Conservation (phyloP, 495 filamentous ascomycete genomes). For the Aspergillus panamensis region DNA sequence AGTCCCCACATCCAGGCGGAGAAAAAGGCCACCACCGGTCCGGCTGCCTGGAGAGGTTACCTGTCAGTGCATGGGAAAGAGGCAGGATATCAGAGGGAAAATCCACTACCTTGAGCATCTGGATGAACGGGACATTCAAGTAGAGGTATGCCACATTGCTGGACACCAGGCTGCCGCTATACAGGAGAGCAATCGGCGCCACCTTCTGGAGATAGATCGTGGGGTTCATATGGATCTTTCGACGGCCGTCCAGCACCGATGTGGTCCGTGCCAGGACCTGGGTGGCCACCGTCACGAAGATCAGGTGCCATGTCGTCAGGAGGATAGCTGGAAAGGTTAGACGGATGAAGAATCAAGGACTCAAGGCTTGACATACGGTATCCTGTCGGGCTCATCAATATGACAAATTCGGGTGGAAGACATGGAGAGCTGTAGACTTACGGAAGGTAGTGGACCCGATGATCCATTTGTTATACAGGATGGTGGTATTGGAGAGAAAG, state of each 20-base stretch:
- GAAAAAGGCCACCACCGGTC: slow-evolving; percentile 65
- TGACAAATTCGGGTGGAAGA: no score
- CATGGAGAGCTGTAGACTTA: not conserved
- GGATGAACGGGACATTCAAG: slow-evolving; percentile 73
- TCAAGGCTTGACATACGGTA: slow-evolving; percentile 17
- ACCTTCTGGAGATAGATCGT: slow-evolving; percentile 65
- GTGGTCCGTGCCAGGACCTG: slow-evolving; percentile 63
- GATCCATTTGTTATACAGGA: slow-evolving; percentile 26
- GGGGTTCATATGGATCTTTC: slow-evolving; percentile 65
- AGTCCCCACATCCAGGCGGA: slow-evolving; percentile 63
- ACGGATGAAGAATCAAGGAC: no score
- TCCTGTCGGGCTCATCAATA: not conserved
- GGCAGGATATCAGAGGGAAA: no score
- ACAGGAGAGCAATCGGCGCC: slow-evolving; percentile 70
- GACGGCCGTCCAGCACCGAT: slow-evolving; percentile 61
- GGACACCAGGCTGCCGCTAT: slow-evolving; percentile 68
- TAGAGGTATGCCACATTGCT: slow-evolving; percentile 73
- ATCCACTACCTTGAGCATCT: slow-evolving; percentile 69
- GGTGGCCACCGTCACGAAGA: slow-evolving; percentile 69
- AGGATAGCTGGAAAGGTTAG: slow-evolving; percentile 42
- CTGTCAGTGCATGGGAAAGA: no score
- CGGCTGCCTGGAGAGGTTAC: slow-evolving; percentile 53
- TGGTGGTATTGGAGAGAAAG: slow-evolving; percentile 25
- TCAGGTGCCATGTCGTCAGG: slow-evolving; percentile 75
- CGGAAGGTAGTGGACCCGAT: slow-evolving; percentile 20